Evolutionary conservation across 306 rosid species (phyloP).

Genomic region (Myrica gale): DNA sequence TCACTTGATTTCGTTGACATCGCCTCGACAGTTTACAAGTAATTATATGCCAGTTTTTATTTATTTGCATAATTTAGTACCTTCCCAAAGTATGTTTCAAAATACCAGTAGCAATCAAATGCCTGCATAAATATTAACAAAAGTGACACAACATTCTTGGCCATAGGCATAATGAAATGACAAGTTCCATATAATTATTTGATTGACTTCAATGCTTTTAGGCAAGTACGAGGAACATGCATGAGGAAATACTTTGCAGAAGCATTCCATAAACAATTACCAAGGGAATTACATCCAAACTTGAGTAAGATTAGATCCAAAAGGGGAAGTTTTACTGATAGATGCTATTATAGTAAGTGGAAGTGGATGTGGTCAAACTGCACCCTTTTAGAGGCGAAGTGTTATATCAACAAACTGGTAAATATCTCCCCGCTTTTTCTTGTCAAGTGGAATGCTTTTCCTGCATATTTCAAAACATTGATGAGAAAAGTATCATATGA

Average conservation of each 20-base stretch:
- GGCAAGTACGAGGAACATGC: too few species aligned
- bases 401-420: conserved; percentile 15
- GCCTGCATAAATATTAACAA: too few species aligned
- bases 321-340: background rate
- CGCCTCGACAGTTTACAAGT: too few species aligned
- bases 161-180: too few species aligned
- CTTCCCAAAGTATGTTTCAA: too few species aligned
- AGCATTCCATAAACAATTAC: background rate
- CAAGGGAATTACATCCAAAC: background rate
- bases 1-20: too few species aligned
- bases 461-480: conserved; percentile 20
- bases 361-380: background rate
- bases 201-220: too few species aligned
- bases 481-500: background rate
- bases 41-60: too few species aligned
- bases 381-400: background rate
- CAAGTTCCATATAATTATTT: too few species aligned
- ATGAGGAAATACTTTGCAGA: background rate
- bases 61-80: too few species aligned
- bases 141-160: too few species aligned
- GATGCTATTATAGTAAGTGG: background rate
- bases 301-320: background rate
- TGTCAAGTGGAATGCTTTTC: conserved; percentile 25
- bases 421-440: conserved; percentile 27
- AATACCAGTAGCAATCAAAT: too few species aligned